Base-by-base conservation (phyloP, 1,284 basidiomycete species). In the Cutaneotrichosporon sp. region DNA sequence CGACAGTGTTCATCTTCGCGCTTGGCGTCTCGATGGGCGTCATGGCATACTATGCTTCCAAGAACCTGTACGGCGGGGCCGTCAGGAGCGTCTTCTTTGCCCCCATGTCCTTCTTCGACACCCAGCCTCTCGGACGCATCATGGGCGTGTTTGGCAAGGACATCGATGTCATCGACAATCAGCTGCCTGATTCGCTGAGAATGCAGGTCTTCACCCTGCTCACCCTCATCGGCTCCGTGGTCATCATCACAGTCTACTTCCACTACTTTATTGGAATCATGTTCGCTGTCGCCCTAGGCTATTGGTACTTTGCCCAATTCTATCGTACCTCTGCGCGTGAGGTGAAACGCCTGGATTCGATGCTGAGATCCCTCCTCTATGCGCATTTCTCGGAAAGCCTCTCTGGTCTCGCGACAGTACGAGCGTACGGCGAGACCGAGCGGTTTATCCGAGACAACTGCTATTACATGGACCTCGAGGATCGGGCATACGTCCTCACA, bases 321-420 rank as follows among this genome's bases (percentile, higher is more conserved):
- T 96, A 96, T 66, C 84, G 89, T 25, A 80, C 86, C 0, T 90
- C 88, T 65, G 88, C 92, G 11, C 80, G 91, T 62, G 92, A 96
- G 70, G 42, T 70, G 38, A 70, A 68, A 49, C 61, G 65, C 17
- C 46, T 65, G 79, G 84, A 86, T 62, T 44, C 82, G 0, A 82
- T 85, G 75, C 76, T 86, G 12, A 82, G 85, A 35, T 84, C 83
- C 0, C 70, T 84, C 22, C 78, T 90, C 14, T 90, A 90, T 67
- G 81, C 85, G 2, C 88, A 90, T 74, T 86, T 90, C 63, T 82
- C 84, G 1, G 88, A 92, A 72, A 86, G 86, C 29, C 75, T 91
- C 2, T 82, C 67, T 0, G 88, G 87, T 4, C 73, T 90, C 10
- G 79, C 85, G 0, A 90, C 87, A 0, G 85, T 90, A 42, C 80